These are phyloP conservation scores for Xylaria sp. DNA, from an alignment of 2,329 filamentous ascomycete species.

Conservation along the genomic window DNA sequence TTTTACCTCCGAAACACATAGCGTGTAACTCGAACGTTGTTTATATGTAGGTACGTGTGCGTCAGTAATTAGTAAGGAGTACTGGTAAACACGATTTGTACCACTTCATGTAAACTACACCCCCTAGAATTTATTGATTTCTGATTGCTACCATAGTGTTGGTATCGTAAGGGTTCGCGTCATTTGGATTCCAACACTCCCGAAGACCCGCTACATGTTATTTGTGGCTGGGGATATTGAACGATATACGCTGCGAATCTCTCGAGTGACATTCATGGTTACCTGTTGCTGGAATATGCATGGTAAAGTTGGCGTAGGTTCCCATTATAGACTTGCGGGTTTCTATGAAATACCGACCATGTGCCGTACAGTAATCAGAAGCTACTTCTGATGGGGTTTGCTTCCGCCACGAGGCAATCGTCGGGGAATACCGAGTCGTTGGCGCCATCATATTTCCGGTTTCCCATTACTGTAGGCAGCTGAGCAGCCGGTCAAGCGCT, in stretches of 20 bases:
- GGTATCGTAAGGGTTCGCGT: not conserved
- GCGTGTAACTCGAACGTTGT: constrained; percentile 8
- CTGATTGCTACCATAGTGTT: constrained; percentile 10
- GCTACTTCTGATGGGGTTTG: constrained; percentile 17
- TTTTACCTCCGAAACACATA: constrained; percentile 1
- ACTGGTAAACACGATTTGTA: constrained; percentile 17
- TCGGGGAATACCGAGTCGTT: constrained; percentile 32
- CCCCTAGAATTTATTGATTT: constrained; percentile 9
- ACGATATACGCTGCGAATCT: not conserved
- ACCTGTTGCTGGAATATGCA: constrained; percentile 5
- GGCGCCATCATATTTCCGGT: constrained; percentile 19
- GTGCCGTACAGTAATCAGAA: constrained; percentile 35
- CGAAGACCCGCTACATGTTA: not conserved
- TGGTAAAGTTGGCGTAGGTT: constrained; percentile 16
- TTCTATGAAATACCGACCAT: not conserved
- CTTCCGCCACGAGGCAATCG: constrained; percentile 14
- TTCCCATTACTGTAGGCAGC: constrained; percentile 12
- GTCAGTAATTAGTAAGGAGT: constrained; percentile 4
- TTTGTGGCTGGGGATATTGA: not conserved
- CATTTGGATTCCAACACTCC: not conserved
- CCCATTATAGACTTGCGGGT: constrained; percentile 9
- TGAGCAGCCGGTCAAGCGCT: constrained; percentile 24
- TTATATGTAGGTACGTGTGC: not conserved
- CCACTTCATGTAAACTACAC: constrained; percentile 6
- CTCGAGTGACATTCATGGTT: constrained; percentile 5